Percentiles rank a stretch among this genome's conserved stretches.
Conservation (phyloP, 305 asterid species). For the Monarda citriodora region DNA sequence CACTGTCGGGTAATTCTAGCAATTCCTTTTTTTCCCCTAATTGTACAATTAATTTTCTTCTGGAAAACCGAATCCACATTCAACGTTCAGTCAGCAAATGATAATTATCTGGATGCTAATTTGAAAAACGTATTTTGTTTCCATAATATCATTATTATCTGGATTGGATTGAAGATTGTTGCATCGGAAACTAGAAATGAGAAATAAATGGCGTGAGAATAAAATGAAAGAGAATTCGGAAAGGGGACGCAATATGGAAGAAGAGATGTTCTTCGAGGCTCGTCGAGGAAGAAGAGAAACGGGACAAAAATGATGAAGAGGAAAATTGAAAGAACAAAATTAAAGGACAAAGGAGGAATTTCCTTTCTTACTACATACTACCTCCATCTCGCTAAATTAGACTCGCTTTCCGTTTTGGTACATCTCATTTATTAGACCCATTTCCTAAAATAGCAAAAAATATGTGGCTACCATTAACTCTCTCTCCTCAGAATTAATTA, state of each 20-base stretch:
- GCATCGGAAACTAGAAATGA: constrained; percentile 3
- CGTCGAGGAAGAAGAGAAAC: no score
- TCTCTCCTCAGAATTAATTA: no score
- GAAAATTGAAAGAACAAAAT: no score
- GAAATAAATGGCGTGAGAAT: not conserved
- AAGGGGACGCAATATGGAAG: not conserved
- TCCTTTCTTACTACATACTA: no score
- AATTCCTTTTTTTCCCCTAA: not conserved
- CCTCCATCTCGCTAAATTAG: no score
- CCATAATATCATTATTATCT: not conserved
- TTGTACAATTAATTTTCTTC: not conserved
- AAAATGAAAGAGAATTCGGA: constrained; percentile 19
- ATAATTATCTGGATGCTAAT: constrained; percentile 9
- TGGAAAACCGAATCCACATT: not conserved
- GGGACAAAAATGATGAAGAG: no score
- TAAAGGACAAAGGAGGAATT: no score
- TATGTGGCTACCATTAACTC: no score
- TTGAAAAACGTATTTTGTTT: not conserved
- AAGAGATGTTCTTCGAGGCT: no score
- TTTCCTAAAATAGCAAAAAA: no score
- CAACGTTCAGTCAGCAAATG: constrained; percentile 3
- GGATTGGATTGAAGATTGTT: constrained; percentile 3
- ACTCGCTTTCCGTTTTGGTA: no score
- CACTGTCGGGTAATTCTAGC: constrained; percentile 75
- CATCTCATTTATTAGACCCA: no score